phyloP scores from a whole-genome alignment of 108 stramenopile genomes.

The Aurantiochytrium sp. region DNA sequence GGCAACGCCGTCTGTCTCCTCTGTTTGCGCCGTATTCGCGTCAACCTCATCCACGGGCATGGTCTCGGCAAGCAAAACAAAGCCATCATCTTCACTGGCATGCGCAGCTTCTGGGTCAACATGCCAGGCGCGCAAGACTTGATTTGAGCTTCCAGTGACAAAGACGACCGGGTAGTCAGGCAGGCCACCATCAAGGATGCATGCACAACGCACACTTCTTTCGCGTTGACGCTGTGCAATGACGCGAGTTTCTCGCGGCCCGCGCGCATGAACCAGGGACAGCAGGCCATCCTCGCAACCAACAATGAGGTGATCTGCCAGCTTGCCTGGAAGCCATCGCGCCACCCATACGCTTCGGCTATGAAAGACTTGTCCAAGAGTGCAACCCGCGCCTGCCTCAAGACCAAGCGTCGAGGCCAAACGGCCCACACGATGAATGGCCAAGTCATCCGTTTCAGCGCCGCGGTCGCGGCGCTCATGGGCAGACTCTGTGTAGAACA shows the following conservation, averaged over 20 bases:
- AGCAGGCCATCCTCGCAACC: not conserved
- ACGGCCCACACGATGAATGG: not conserved
- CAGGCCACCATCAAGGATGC: not conserved
- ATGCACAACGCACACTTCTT: not conserved
- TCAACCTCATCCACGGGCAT: not conserved
- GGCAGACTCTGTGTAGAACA: not conserved
- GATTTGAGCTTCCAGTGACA: not conserved
- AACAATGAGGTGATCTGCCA: not conserved
- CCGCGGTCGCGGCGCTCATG: not conserved
- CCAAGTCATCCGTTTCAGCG: not conserved
- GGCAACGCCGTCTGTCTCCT: not conserved
- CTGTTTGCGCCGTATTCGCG: not conserved
- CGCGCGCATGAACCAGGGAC: not conserved
- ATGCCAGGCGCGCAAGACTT: not conserved
- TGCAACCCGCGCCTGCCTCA: not conserved
- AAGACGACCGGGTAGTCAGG: not conserved
- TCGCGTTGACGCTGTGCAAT: not conserved
- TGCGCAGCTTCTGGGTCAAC: not conserved
- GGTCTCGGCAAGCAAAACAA: not conserved
- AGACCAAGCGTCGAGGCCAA: not conserved
- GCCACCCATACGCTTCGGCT: not conserved
- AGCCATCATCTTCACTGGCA: not conserved
- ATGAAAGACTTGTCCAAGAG: not conserved
- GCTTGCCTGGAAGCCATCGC: not conserved
- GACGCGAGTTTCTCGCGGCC: not conserved